These are phyloP conservation scores for Colletotrichum coccodes DNA, from an alignment of 2,329 filamentous ascomycete species.

Conservation along the genomic window DNA sequence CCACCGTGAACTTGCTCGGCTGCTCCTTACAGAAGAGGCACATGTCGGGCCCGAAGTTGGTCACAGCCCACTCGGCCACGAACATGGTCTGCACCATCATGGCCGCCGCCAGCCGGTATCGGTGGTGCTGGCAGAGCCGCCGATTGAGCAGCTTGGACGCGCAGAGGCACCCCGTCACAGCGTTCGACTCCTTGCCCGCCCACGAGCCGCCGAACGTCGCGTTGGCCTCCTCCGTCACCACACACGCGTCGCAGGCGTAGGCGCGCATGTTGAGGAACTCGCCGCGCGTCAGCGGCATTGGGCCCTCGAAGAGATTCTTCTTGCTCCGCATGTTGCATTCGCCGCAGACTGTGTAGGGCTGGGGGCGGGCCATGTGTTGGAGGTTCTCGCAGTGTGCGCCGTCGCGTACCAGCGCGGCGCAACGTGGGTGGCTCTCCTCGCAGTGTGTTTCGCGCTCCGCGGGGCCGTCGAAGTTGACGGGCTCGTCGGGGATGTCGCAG, in stretches of 20 bases:
- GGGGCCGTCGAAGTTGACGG: not conserved
- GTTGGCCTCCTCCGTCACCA: slow-evolving; percentile 2
- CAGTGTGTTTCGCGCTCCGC: not conserved
- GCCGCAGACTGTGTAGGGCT: slow-evolving; percentile 34
- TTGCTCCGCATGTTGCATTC: slow-evolving; percentile 39
- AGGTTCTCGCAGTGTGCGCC: slow-evolving; percentile 35
- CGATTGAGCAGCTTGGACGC: slow-evolving; percentile 44
- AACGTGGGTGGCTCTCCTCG: slow-evolving; percentile 3
- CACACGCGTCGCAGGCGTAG: slow-evolving; percentile 48
- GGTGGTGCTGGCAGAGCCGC: slow-evolving; percentile 48
- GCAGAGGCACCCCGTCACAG: slow-evolving; percentile 50
- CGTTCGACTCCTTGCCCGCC: slow-evolving; percentile 8
- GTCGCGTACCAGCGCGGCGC: not conserved
- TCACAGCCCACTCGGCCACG: slow-evolving; percentile 41
- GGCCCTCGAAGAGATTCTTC: slow-evolving; percentile 30
- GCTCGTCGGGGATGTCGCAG: slow-evolving; percentile 26
- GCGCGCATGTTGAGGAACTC: slow-evolving; percentile 47
- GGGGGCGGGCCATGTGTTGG: slow-evolving; percentile 18
- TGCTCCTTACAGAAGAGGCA: slow-evolving; percentile 45
- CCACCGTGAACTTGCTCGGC: slow-evolving; percentile 9
- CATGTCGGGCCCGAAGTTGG: slow-evolving; percentile 35
- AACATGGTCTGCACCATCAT: slow-evolving; percentile 35
- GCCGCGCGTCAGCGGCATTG: slow-evolving; percentile 20
- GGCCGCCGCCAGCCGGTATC: slow-evolving; percentile 40
- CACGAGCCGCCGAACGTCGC: slow-evolving; percentile 4